A percentile compares a stretch with the other conserved stretches of the same genome.
phyloP scores from a whole-genome alignment of 2,329 filamentous ascomycete species.

The Phaeosphaeriaceae sp. region DNA sequence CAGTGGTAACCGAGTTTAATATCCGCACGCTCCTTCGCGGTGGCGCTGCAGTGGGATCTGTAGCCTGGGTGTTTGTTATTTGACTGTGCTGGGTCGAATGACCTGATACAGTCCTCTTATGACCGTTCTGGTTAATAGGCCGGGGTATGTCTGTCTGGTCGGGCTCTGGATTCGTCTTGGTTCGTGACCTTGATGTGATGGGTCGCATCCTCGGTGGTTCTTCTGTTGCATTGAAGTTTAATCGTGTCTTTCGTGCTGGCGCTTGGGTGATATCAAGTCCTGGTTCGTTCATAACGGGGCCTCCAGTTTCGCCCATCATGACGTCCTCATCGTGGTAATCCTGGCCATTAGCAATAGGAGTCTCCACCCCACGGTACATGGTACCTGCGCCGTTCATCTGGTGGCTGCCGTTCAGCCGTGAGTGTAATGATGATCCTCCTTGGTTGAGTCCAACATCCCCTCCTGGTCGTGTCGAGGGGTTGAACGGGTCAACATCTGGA shows the following conservation, averaged over 20 bases:
- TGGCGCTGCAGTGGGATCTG: constrained; percentile 52
- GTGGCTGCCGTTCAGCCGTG: constrained; percentile 52
- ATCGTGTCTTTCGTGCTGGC: constrained; percentile 51
- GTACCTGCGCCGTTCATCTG: constrained; percentile 26
- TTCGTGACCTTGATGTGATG: constrained; percentile 48
- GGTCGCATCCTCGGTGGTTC: constrained; percentile 48
- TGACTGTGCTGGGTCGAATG: constrained; percentile 59
- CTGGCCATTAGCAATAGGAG: constrained; percentile 54
- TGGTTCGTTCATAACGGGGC: constrained; percentile 38
- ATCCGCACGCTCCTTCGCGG: constrained; percentile 54
- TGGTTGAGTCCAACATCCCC: constrained; percentile 44
- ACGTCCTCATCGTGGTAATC: constrained; percentile 52
- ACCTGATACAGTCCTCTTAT: constrained; percentile 92
- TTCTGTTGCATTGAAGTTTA: constrained; percentile 42
- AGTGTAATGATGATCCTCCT: constrained; percentile 47
- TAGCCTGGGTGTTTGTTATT: constrained; percentile 27
- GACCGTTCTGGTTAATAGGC: constrained; percentile 59
- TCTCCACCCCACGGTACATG: constrained; percentile 50
- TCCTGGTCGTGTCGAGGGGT: constrained; percentile 39
- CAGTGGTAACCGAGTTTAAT: constrained; percentile 57
- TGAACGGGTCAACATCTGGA: constrained; percentile 54
- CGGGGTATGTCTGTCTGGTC: constrained; percentile 47
- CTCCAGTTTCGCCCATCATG: constrained; percentile 48
- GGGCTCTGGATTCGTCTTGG: constrained; percentile 49
- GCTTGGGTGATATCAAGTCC: constrained; percentile 56